Evolutionary conservation across 768 basidiomycete genomes (phyloP).

Genomic region (Kwoniella dendrophila): DNA sequence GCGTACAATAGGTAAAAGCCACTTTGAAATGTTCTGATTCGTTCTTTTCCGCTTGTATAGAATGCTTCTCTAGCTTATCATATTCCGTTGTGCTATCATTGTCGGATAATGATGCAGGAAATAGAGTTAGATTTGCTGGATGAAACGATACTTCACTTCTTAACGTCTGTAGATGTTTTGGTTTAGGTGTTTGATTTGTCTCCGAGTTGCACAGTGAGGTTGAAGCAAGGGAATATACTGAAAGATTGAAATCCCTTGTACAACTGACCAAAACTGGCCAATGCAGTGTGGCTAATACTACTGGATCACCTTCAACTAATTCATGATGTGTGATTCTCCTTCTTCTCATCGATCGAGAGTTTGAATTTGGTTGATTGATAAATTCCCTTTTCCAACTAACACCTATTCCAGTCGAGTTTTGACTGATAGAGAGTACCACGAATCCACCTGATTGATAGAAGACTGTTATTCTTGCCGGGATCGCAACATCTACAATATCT

Average conservation of each 20-base stretch:
- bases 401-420: not conserved
- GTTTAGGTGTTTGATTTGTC: slow-evolving; percentile 5
- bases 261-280: slow-evolving; percentile 46
- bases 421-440: slow-evolving; percentile 33
- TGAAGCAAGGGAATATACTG: slow-evolving; percentile 33
- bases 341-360: slow-evolving; percentile 30
- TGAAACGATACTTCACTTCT: slow-evolving; percentile 53
- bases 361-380: slow-evolving; percentile 29
- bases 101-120: slow-evolving; percentile 22
- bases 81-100: not conserved
- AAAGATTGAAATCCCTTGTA: slow-evolving; percentile 48
- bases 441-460: slow-evolving; percentile 55
- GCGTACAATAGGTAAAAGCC: slow-evolving; percentile 50
- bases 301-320: slow-evolving; percentile 39
- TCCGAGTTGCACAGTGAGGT: not conserved
- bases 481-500: not conserved
- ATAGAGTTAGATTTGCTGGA: slow-evolving; percentile 49
- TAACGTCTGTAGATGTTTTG: slow-evolving; percentile 43
- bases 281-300: slow-evolving; percentile 44
- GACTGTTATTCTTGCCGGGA: slow-evolving; percentile 45
- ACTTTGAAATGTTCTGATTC: slow-evolving; percentile 31
- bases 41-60: not conserved
- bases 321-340: slow-evolving; percentile 29
- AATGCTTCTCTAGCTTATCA: not conserved
- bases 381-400: slow-evolving; percentile 41